Percentiles rank a stretch among this genome's conserved stretches.
These are phyloP conservation scores for Arctostaphylos glauca DNA, from an alignment of 148 eudicot species.

Conservation along the genomic window DNA sequence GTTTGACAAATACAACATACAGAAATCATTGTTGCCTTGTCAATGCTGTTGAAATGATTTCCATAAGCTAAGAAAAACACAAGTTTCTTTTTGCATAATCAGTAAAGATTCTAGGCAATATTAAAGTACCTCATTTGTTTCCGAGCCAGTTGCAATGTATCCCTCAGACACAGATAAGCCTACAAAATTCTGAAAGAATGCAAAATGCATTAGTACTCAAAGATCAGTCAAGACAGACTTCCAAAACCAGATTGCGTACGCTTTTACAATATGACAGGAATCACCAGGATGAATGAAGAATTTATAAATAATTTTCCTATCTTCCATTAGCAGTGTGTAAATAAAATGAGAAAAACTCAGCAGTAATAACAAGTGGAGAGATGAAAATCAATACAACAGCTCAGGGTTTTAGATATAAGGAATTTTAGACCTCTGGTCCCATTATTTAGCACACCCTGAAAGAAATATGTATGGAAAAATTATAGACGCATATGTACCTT, in stretches of 20 bases:
- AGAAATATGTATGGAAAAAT: too few species aligned
- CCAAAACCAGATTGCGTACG: background rate
- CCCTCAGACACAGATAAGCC: constrained; percentile 93
- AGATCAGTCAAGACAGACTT: background rate
- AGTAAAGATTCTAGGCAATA: background rate
- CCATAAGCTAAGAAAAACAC: background rate
- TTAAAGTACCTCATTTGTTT: constrained; percentile 86
- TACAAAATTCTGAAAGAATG: constrained; percentile 79
- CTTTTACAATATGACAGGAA: background rate
- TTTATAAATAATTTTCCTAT: background rate
- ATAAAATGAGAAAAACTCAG: background rate
- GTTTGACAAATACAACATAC: background rate
- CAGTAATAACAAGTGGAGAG: background rate
- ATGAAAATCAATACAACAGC: background rate
- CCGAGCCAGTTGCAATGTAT: constrained; percentile 98
- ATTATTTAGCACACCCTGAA: too few species aligned
- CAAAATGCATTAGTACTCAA: constrained; percentile 15
- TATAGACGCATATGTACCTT: constrained; percentile 51
- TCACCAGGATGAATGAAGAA: background rate
- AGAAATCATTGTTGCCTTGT: background rate
- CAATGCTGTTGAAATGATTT: background rate
- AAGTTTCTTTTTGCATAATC: constrained; percentile 5
- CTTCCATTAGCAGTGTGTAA: background rate
- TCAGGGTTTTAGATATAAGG: background rate
- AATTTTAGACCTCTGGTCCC: too few species aligned